Conservation (phyloP, 306 rosid species). For the Pueraria montana region DNA sequence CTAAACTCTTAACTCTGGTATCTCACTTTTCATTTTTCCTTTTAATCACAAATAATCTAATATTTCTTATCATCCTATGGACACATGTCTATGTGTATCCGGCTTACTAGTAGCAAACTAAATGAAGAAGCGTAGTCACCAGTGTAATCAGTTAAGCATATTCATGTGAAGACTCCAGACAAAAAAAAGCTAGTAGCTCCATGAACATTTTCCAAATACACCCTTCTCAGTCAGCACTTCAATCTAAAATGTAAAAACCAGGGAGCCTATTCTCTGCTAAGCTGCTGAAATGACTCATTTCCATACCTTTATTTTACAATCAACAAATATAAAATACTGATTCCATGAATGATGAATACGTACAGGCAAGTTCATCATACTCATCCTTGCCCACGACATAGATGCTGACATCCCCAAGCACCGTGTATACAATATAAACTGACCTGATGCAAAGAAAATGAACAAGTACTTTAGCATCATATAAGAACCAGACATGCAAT, state of each 20-base stretch:
- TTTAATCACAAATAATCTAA: not conserved
- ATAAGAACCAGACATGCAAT: not conserved
- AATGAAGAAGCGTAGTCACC: not conserved
- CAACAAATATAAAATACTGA: not conserved
- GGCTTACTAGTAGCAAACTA: conserved; percentile 15
- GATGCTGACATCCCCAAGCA: conserved; percentile 94
- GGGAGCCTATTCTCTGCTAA: not conserved
- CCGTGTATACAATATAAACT: conserved; percentile 91
- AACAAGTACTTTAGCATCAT: not conserved
- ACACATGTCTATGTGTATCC: not conserved
- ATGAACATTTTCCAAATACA: not conserved
- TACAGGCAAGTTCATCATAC: conserved; percentile 90
- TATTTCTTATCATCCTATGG: conserved; percentile 3
- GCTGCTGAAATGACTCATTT: conserved; percentile 20
- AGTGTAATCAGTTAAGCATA: not conserved
- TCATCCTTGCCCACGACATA: conserved; percentile 91
- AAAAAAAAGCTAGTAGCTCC: conserved; percentile 2
- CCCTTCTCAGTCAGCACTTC: not conserved
- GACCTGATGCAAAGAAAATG: conserved; percentile 69
- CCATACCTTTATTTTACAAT: conserved; percentile 6
- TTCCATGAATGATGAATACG: conserved; percentile 49
- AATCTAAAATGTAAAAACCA: not conserved
- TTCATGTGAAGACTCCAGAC: not conserved
- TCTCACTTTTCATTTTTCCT: not conserved
- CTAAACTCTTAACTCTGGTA: conserved; percentile 16